A percentile compares a stretch with the other conserved stretches of the same genome.
Evolutionary conservation across 2,329 filamentous ascomycete species (phyloP).

Genomic region (Clarireedia sp.): DNA sequence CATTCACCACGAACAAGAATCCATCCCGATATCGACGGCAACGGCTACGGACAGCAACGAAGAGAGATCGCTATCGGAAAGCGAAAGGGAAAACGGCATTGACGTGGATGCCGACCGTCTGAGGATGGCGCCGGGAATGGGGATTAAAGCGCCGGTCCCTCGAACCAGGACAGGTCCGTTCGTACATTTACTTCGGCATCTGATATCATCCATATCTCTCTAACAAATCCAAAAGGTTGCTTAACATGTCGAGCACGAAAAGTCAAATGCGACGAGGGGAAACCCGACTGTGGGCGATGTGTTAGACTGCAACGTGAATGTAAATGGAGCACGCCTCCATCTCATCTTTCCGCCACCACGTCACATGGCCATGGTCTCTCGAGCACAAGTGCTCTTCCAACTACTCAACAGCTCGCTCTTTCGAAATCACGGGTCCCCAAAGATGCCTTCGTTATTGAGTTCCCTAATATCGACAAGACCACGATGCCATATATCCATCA

Average conservation of each 20-base stretch:
- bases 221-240: slow-evolving; percentile 37
- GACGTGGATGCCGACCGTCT: not conserved
- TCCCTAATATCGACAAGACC: slow-evolving; percentile 22
- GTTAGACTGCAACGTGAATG: slow-evolving; percentile 24
- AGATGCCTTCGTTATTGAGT: slow-evolving; percentile 26
- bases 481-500: slow-evolving; percentile 28
- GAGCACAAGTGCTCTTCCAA: slow-evolving; percentile 2
- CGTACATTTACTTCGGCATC: not conserved
- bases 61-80: not conserved
- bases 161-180: slow-evolving; percentile 25
- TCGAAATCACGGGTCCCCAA: slow-evolving; percentile 12
- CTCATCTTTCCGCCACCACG: slow-evolving; percentile 7
- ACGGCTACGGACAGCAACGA: not conserved
- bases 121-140: slow-evolving; percentile 25
- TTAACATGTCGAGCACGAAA: slow-evolving; percentile 61
- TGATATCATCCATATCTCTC: not conserved
- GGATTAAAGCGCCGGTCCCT: slow-evolving; percentile 26
- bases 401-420: slow-evolving; percentile 7
- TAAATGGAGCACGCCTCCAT: slow-evolving; percentile 18
- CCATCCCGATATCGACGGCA: too few species aligned
- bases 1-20: too few species aligned
- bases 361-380: slow-evolving; percentile 3
- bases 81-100: not conserved
- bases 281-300: slow-evolving; percentile 48
- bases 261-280: slow-evolving; percentile 64